Evolutionary conservation across 371 early-diverging fungal genomes (phyloP).

Genomic region (Syncephalastrum racemosum): DNA sequence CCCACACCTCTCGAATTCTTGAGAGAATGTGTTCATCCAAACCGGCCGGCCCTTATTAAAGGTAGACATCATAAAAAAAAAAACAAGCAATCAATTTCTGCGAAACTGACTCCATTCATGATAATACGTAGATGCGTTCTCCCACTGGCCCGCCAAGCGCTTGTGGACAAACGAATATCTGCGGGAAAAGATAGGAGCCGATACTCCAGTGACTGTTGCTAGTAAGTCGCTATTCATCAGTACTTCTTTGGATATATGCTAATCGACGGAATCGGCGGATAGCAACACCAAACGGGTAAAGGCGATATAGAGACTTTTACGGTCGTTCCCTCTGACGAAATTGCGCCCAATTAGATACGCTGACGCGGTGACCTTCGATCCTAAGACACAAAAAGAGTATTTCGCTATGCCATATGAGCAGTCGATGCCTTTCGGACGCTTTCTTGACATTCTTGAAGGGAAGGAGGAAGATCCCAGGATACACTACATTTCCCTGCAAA

Average conservation of each 20-base stretch:
- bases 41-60: constrained; percentile 46
- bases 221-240: constrained; percentile 25
- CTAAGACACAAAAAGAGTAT: constrained; percentile 39
- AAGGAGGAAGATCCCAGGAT: constrained; percentile 19
- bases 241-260: neutral
- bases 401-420: constrained; percentile 72
- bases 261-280: neutral
- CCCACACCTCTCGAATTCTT: constrained; percentile 45
- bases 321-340: neutral
- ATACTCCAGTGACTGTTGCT: constrained; percentile 60
- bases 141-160: constrained; percentile 63
- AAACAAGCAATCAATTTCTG: neutral
- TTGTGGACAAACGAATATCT: constrained; percentile 69
- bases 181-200: constrained; percentile 34
- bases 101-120: neutral
- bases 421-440: constrained; percentile 56
- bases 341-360: constrained; percentile 49
- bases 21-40: constrained; percentile 39
- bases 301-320: too few relatives aligned
- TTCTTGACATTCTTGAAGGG: constrained; percentile 47
- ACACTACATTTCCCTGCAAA: constrained; percentile 72
- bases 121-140: constrained; percentile 23
- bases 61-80: constrained; percentile 12
- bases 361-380: constrained; percentile 64
- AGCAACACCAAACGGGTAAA: constrained; percentile 50